Base-by-base conservation (phyloP, 805 yeast genomes). In the Kazachstania africana region DNA sequence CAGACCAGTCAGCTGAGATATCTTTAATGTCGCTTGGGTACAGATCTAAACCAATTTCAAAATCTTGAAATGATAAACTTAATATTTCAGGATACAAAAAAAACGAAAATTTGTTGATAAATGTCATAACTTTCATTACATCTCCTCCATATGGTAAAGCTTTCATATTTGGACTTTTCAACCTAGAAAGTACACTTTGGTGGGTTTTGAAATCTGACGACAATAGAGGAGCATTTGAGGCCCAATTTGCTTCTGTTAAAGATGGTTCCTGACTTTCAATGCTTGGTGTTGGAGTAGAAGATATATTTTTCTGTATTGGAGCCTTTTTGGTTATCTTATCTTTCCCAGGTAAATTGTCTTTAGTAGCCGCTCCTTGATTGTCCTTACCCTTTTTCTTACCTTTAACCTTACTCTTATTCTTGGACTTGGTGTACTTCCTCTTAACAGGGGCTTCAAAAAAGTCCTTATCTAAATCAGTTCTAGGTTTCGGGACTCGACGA, bases 51-150 rank as follows among this genome's bases (percentile, higher is more conserved):
- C 58, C 58, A 28, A 46, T 37, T 33, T 50, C 53, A 32, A 53
- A 47, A 30, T 50, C 53, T 32, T 48, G 52, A 26, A 48, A 50
- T n/a, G 56, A 46, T 17, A 53, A 28, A 24, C 44, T 40, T 28
- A 44, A 25, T 21, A 53, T 26, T 15, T 42, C 46, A 5, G 36
- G 28, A 18, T 43, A 45, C 25, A 53, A 43, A 26, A 40, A 47
- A 15, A 32, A 26, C 21, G 35, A 33, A 31, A 53, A 53, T 34
- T 53, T 53, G 25, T 45, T 48, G 12, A 53, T 31, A 32, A 53
- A 53, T 5, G 51, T 33, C 54, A 53, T 45, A 9, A 52, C 33
- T 22, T 45, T 51, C n/a, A 50, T 26, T 15, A 53, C 38, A 31
- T 48, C 48, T 28, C 50, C 53, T 5, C 56, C 53, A 32, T 47